Evolutionary conservation across 176 grass and related monocot species (phyloP).

Genomic region (Raddia distichophylla): DNA sequence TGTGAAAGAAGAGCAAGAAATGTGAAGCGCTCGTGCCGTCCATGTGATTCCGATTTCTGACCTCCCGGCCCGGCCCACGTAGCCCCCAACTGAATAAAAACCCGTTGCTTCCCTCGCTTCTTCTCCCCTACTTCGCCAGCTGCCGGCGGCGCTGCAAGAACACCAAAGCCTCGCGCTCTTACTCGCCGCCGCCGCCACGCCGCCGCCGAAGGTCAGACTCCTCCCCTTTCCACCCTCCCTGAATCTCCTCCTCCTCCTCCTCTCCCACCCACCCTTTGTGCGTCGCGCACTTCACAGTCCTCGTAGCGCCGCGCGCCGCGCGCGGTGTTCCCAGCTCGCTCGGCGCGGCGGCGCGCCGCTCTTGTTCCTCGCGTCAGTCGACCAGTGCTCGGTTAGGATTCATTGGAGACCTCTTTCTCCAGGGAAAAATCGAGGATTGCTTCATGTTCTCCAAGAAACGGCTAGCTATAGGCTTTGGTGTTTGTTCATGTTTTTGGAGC

Average conservation of each 20-base stretch:
- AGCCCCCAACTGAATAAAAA: conserved; percentile 41
- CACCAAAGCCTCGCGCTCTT: conserved; percentile 29
- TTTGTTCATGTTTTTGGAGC: background rate
- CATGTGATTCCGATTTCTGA: too few species aligned
- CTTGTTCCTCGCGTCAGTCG: background rate
- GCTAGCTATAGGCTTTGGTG: background rate
- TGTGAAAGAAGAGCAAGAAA: too few species aligned
- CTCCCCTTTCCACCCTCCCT: background rate
- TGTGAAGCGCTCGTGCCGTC: too few species aligned
- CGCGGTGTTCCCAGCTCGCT: conserved; percentile 3
- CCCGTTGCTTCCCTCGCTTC: conserved; percentile 42
- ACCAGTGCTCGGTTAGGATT: background rate
- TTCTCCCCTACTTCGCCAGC: background rate
- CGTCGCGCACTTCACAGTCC: background rate
- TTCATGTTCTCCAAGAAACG: conserved; percentile 17
- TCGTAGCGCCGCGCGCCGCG: background rate
- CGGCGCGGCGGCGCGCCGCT: background rate
- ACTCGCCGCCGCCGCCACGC: conserved; percentile 32
- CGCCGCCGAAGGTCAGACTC: conserved; percentile 12
- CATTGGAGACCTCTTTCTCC: background rate
- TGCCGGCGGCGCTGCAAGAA: conserved; percentile 47
- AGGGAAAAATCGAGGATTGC: background rate
- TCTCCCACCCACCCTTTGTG: background rate
- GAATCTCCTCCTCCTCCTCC: background rate
- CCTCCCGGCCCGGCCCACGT: conserved; percentile 36